A percentile compares a stretch with the other conserved stretches of the same genome.
phyloP scores from a whole-genome alignment of 768 basidiomycete species.

The Cystofilobasidium capitatum region DNA sequence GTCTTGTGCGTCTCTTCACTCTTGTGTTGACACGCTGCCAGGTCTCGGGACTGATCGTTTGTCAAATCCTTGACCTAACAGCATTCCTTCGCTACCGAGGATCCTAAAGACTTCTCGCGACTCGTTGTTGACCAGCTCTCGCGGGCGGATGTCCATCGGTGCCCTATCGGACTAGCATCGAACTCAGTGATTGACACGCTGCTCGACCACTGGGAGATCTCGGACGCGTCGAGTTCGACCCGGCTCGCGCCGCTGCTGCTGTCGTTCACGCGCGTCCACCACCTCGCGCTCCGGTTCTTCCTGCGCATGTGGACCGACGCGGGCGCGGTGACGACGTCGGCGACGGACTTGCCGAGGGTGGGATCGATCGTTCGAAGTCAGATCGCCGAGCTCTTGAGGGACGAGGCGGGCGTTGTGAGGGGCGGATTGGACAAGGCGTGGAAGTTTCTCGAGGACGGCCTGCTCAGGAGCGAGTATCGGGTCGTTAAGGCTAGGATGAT shows the following conservation, averaged over 20 bases:
- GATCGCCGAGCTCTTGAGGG: conserved; percentile 66
- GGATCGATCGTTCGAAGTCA: conserved; percentile 71
- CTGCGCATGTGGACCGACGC: conserved; percentile 88
- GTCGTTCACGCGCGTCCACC: conserved; percentile 70
- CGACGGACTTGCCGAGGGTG: conserved; percentile 62
- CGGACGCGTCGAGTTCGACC: conserved; percentile 63
- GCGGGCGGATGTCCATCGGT: conserved; percentile 60
- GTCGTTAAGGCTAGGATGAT: conserved; percentile 71
- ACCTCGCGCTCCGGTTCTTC: conserved; percentile 73
- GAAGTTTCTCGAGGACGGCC: conserved; percentile 70
- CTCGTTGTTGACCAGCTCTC: conserved; percentile 70
- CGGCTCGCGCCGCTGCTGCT: conserved; percentile 80
- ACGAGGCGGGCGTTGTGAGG: conserved; percentile 42
- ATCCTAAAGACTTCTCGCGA: conserved; percentile 67
- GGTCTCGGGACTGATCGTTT: neutral
- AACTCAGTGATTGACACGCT: conserved; percentile 76
- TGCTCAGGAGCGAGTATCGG: conserved; percentile 49
- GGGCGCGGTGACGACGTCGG: conserved; percentile 52
- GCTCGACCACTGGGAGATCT: conserved; percentile 74
- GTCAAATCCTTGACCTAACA: conserved; percentile 31
- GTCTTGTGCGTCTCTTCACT: conserved; percentile 50
- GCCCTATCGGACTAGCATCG: conserved; percentile 63
- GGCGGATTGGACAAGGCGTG: conserved; percentile 48
- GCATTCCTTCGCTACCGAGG: conserved; percentile 59
- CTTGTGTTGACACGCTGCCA: neutral